Percentiles rank a stretch among this genome's conserved stretches.
phyloP scores from a whole-genome alignment of 768 basidiomycete genomes.

The Mycena haematopus region DNA sequence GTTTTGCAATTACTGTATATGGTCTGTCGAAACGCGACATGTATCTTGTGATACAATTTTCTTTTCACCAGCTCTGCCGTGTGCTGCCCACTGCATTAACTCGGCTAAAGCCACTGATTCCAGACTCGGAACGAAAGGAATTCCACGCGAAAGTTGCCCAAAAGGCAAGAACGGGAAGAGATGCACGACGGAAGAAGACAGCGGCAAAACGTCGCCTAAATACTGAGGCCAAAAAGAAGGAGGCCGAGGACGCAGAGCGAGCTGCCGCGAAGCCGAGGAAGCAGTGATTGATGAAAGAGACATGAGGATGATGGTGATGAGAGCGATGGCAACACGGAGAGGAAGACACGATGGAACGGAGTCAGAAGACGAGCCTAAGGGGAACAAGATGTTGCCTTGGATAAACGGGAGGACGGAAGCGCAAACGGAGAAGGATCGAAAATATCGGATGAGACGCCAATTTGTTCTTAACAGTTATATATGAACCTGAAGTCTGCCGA shows the following conservation, averaged over 20 bases:
- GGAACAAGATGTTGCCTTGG: background rate
- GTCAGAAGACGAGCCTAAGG: background rate
- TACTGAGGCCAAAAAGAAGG: conserved; percentile 5
- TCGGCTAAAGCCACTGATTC: background rate
- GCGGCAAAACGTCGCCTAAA: conserved; percentile 6
- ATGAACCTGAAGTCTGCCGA: too few relatives aligned
- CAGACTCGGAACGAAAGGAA: background rate
- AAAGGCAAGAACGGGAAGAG: conserved; percentile 3
- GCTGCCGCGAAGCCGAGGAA: conserved; percentile 10
- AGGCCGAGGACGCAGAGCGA: conserved; percentile 8
- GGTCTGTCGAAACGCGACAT: too few relatives aligned
- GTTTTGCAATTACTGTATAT: too few relatives aligned
- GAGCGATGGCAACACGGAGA: background rate
- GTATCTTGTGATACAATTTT: too few relatives aligned
- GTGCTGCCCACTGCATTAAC: background rate
- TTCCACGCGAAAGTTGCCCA: conserved; percentile 3
- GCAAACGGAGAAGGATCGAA: background rate
- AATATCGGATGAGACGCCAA: too few relatives aligned
- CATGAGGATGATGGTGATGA: background rate
- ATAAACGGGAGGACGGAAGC: background rate
- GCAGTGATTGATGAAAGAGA: background rate
- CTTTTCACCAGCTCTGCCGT: background rate
- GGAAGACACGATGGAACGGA: background rate
- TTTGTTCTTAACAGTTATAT: too few relatives aligned
- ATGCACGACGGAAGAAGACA: conserved; percentile 6